Evolutionary conservation across 768 basidiomycete species (phyloP).

Genomic region (Fomitopsis pulvina): DNA sequence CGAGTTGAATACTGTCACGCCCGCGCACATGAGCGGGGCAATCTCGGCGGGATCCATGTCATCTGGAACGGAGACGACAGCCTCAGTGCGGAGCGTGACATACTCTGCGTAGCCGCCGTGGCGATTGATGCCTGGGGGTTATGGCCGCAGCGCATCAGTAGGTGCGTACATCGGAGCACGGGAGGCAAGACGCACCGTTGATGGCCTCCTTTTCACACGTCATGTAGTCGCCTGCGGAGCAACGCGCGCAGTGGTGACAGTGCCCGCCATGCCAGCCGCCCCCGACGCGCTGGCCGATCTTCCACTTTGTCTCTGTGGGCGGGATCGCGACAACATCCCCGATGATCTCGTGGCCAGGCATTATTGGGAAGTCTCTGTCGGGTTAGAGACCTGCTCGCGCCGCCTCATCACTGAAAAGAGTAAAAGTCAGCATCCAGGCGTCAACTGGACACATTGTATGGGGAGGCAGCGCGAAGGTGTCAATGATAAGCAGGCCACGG

Average conservation of each 20-base stretch:
- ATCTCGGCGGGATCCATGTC: slow-evolving; percentile 21
- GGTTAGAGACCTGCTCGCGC: slow-evolving; percentile 3
- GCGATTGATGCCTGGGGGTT: slow-evolving; percentile 14
- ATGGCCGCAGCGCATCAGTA: not conserved
- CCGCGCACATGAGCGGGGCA: slow-evolving; percentile 29
- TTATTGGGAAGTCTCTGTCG: slow-evolving; percentile 9
- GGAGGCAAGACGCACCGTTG: slow-evolving; percentile 8
- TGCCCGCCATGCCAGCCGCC: slow-evolving; percentile 24
- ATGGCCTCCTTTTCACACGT: slow-evolving; percentile 19
- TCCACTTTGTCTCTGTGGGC: slow-evolving; percentile 16
- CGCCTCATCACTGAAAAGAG: slow-evolving; percentile 6
- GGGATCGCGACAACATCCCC: slow-evolving; percentile 20
- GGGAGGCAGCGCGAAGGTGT: too few relatives aligned
- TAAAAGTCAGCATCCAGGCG: not conserved
- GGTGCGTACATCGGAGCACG: not conserved
- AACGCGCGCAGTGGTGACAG: slow-evolving; percentile 19
- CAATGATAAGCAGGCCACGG: too few relatives aligned
- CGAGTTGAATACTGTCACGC: slow-evolving; percentile 31
- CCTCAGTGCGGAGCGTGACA: slow-evolving; percentile 18
- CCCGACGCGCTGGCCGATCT: slow-evolving; percentile 25
- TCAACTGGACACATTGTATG: too few relatives aligned
- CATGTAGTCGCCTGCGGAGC: slow-evolving; percentile 19
- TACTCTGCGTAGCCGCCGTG: slow-evolving; percentile 27
- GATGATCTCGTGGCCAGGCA: slow-evolving; percentile 25
- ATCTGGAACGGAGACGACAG: slow-evolving; percentile 18